Evolutionary conservation across 1,139 yeast genomes (phyloP).

Genomic region (Entelexis sorbosivorans): DNA sequence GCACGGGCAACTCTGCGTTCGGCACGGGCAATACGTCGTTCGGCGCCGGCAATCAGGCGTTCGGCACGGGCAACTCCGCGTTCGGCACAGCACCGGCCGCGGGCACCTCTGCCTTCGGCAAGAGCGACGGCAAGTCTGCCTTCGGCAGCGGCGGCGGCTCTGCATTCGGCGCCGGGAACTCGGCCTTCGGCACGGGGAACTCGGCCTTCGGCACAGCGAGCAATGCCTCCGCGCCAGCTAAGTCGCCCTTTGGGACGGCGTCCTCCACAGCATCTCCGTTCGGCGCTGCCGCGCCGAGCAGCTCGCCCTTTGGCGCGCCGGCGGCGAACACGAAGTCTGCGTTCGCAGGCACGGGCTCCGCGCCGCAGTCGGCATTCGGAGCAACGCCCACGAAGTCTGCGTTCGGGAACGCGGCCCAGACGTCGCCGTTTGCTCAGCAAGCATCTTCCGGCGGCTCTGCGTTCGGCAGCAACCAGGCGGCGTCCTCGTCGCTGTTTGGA

Average conservation of each 20-base stretch:
- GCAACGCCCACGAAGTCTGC: slow-evolving; percentile 21
- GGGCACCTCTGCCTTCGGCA: slow-evolving; percentile 18
- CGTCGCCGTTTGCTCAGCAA: slow-evolving; percentile 1
- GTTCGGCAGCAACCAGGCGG: neutral
- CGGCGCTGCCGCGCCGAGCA: slow-evolving; percentile 16
- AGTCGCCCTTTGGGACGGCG: slow-evolving; percentile 12
- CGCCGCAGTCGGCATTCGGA: slow-evolving; percentile 13
- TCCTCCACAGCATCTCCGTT: slow-evolving; percentile 20
- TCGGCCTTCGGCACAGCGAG: slow-evolving; percentile 17
- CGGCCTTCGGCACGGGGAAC: slow-evolving; percentile 24
- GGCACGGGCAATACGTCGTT: slow-evolving; percentile 24
- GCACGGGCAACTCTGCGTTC: slow-evolving; percentile 16
- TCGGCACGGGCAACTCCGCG: slow-evolving; percentile 21
- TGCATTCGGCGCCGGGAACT: slow-evolving; percentile 23
- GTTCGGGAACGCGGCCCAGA: slow-evolving; percentile 1
- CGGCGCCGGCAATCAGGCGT: slow-evolving; percentile 22
- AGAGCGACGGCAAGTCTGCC: slow-evolving; percentile 20
- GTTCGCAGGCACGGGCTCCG: slow-evolving; percentile 21
- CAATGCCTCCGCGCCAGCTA: slow-evolving; percentile 15
- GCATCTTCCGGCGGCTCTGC: neutral
- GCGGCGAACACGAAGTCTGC: slow-evolving; percentile 3
- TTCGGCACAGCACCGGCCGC: slow-evolving; percentile 23
- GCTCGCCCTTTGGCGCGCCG: neutral
- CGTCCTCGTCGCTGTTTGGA: neutral
- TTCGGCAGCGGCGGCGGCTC: slow-evolving; percentile 24